phyloP scores from a whole-genome alignment of 352 stramenopile species.

The Hyaloperonospora arabidopsidis region DNA sequence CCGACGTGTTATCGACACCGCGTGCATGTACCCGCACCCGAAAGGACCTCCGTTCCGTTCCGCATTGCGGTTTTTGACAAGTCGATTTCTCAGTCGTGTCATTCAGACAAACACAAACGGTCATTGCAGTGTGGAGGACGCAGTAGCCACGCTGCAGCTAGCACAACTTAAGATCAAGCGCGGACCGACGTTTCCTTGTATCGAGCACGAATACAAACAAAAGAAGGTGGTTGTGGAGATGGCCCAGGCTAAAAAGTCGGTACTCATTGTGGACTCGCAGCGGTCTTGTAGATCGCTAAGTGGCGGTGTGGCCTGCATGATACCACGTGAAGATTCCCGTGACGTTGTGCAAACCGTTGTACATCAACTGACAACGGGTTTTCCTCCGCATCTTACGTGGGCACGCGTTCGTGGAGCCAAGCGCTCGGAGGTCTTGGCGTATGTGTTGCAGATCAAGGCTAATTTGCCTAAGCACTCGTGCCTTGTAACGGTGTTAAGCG shows the following conservation, averaged over 20 bases:
- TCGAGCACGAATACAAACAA: slow-evolving; percentile 62
- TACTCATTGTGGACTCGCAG: slow-evolving; percentile 65
- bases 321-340: slow-evolving; percentile 42
- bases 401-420: slow-evolving; percentile 41
- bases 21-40: slow-evolving; percentile 73
- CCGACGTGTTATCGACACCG: slow-evolving; percentile 72
- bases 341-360: slow-evolving; percentile 49
- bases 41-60: slow-evolving; percentile 72
- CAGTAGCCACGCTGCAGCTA: slow-evolving; percentile 65
- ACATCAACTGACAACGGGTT: slow-evolving; percentile 76
- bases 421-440: slow-evolving; percentile 34
- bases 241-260: slow-evolving; percentile 59
- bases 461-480: slow-evolving; percentile 46
- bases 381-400: slow-evolving; percentile 77
- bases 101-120: slow-evolving; percentile 70
- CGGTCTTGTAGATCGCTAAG: slow-evolving; percentile 55
- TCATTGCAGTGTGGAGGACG: slow-evolving; percentile 80
- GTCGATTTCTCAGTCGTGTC: slow-evolving; percentile 54
- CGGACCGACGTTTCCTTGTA: slow-evolving; percentile 61
- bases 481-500: slow-evolving; percentile 48
- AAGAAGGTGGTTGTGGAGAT: slow-evolving; percentile 80
- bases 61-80: slow-evolving; percentile 64
- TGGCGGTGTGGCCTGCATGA: slow-evolving; percentile 48
- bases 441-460: slow-evolving; percentile 33
- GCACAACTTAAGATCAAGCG: slow-evolving; percentile 70